phyloP scores from a whole-genome alignment of 2,329 filamentous ascomycete genomes.

The Clarireedia sp. region DNA sequence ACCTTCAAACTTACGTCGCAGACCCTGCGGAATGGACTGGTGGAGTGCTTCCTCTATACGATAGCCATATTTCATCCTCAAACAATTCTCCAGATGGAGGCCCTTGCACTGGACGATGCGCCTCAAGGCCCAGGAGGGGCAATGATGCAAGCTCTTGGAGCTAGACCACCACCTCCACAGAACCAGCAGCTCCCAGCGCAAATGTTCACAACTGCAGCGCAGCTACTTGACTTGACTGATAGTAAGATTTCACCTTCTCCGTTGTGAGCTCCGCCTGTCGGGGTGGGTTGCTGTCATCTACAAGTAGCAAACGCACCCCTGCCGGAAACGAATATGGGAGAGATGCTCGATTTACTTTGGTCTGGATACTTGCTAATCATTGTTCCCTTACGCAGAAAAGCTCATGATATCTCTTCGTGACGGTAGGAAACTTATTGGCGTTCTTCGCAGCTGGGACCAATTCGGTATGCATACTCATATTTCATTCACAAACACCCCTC shows the following conservation, averaged over 20 bases:
- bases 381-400: slow-evolving; percentile 60
- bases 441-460: slow-evolving; percentile 93
- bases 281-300: neutral
- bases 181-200: slow-evolving; percentile 72
- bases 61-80: slow-evolving; percentile 14
- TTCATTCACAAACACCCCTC: neutral
- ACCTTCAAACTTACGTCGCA: neutral
- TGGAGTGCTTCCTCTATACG: slow-evolving; percentile 9
- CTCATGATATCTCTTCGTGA: slow-evolving; percentile 86
- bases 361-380: slow-evolving; percentile 1
- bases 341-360: neutral
- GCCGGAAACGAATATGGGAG: neutral
- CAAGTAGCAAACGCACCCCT: neutral
- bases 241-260: slow-evolving; percentile 52
- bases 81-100: slow-evolving; percentile 42
- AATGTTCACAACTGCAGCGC: slow-evolving; percentile 97
- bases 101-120: slow-evolving; percentile 42
- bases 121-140: slow-evolving; percentile 28
- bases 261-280: neutral
- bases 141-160: slow-evolving; percentile 15
- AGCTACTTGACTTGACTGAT: slow-evolving; percentile 91
- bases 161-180: slow-evolving; percentile 21
- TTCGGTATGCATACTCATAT: slow-evolving; percentile 58
- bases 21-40: slow-evolving; percentile 23
- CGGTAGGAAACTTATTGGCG: slow-evolving; percentile 86